phyloP scores from a whole-genome alignment of 2,329 filamentous ascomycete species.

The Whalleya microplaca region DNA sequence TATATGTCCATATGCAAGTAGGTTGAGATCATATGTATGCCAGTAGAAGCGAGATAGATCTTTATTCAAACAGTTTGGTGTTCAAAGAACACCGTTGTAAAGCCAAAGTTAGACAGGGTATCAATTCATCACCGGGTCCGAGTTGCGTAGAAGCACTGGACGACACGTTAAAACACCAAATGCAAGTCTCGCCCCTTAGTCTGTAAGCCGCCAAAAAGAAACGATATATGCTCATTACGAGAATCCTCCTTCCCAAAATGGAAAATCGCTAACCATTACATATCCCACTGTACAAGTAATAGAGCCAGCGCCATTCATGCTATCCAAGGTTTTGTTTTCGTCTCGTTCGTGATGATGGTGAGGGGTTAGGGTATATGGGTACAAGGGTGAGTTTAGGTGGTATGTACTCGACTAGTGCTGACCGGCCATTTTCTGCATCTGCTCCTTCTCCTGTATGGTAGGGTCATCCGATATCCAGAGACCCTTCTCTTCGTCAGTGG shows the following conservation, averaged over 20 bases:
- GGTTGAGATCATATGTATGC: background rate
- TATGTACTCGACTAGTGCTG: slow-evolving; percentile 32
- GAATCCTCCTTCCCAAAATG: background rate
- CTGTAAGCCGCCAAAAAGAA: background rate
- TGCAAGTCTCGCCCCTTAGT: background rate
- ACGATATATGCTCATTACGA: background rate
- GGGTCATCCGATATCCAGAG: slow-evolving; percentile 79
- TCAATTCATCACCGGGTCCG: slow-evolving; percentile 15
- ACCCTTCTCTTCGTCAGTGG: slow-evolving; percentile 86
- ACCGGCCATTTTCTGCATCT: slow-evolving; percentile 57
- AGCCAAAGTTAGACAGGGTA: slow-evolving; percentile 28
- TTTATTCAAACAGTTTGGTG: slow-evolving; percentile 18
- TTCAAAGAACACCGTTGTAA: slow-evolving; percentile 15
- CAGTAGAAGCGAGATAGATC: slow-evolving; percentile 11
- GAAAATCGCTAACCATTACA: slow-evolving; percentile 22
- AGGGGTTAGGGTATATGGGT: slow-evolving; percentile 17
- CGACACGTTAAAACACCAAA: slow-evolving; percentile 18
- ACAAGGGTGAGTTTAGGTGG: slow-evolving; percentile 19
- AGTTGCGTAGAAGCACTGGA: slow-evolving; percentile 19
- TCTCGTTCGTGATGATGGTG: slow-evolving; percentile 28
- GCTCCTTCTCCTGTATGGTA: slow-evolving; percentile 61
- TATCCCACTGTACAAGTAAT: slow-evolving; percentile 22
- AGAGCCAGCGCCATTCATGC: slow-evolving; percentile 31
- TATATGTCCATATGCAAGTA: background rate
- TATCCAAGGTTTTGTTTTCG: slow-evolving; percentile 22